These are phyloP conservation scores for Zanthoxylum bungeanum DNA, from an alignment of 345 rosid species.

Conservation along the genomic window DNA sequence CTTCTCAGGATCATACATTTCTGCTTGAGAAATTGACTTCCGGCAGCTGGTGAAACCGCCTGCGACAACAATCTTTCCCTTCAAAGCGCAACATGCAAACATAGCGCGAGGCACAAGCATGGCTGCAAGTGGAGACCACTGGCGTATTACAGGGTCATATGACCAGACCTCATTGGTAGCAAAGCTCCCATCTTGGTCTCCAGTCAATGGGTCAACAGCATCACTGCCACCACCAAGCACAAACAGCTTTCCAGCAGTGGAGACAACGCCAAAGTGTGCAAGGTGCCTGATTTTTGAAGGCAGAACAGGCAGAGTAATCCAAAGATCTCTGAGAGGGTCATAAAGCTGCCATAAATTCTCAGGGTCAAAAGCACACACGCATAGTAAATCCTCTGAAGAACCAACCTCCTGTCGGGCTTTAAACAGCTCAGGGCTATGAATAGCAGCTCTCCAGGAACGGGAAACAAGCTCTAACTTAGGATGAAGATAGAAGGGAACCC, in stretches of 20 bases:
- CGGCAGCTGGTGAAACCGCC: constrained; percentile 94
- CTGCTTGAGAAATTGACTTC: constrained; percentile 86
- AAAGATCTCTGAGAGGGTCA: constrained; percentile 70
- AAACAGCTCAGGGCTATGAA: constrained; percentile 70
- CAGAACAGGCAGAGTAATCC: constrained; percentile 90
- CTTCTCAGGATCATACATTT: constrained; percentile 82
- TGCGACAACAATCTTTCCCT: constrained; percentile 85
- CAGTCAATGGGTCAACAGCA: constrained; percentile 84
- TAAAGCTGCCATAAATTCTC: constrained; percentile 96
- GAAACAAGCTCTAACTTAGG: constrained; percentile 89
- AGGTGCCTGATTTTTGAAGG: constrained; percentile 85
- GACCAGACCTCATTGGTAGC: constrained; percentile 95
- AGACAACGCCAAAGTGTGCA: constrained; percentile 79
- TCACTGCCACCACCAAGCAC: constrained; percentile 98
- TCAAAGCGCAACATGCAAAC: constrained; percentile 87
- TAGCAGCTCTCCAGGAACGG: constrained; percentile 83
- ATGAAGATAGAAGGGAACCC: constrained; percentile 69
- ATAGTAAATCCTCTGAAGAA: constrained; percentile 67
- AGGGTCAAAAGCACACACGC: constrained; percentile 87
- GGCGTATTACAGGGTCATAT: constrained; percentile 69
- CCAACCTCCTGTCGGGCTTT: constrained; percentile 70
- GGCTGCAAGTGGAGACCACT: constrained; percentile 63
- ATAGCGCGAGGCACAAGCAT: constrained; percentile 95
- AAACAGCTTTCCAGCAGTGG: constrained; percentile 61
- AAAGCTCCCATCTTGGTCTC: constrained; percentile 93